Conservation (phyloP, 306 rosid species). For the Cucurbita ficifolia region DNA sequence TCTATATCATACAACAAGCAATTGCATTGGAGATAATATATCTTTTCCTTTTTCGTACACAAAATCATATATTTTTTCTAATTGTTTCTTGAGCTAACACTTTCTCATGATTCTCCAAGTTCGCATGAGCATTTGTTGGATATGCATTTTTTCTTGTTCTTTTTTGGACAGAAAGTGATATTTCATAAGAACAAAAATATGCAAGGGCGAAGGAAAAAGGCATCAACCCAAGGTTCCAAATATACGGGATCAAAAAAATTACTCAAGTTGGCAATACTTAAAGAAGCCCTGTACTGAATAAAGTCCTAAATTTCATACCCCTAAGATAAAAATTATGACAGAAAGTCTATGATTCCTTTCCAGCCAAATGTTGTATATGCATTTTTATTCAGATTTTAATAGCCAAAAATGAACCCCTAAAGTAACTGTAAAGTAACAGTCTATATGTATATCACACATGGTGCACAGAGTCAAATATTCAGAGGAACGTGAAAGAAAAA, state of each 20-base stretch:
- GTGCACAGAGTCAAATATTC: neutral
- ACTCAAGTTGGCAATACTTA: neutral
- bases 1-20: conserved; percentile 4
- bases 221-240: neutral
- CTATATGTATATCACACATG: neutral
- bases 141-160: neutral
- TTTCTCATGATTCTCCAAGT: neutral
- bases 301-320: neutral
- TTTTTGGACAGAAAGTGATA: neutral
- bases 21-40: neutral
- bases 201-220: neutral
- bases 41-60: neutral
- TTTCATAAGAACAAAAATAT: neutral
- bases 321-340: neutral
- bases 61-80: neutral
- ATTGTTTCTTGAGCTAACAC: neutral
- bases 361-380: neutral
- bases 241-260: neutral
- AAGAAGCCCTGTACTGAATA: neutral
- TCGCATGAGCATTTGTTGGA: neutral
- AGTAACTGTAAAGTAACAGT: neutral
- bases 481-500: neutral
- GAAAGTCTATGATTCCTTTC: neutral
- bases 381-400: neutral
- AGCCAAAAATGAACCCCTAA: neutral